These are phyloP conservation scores for Chaetomium tenue DNA, from an alignment of 495 filamentous ascomycete genomes.

Conservation along the genomic window DNA sequence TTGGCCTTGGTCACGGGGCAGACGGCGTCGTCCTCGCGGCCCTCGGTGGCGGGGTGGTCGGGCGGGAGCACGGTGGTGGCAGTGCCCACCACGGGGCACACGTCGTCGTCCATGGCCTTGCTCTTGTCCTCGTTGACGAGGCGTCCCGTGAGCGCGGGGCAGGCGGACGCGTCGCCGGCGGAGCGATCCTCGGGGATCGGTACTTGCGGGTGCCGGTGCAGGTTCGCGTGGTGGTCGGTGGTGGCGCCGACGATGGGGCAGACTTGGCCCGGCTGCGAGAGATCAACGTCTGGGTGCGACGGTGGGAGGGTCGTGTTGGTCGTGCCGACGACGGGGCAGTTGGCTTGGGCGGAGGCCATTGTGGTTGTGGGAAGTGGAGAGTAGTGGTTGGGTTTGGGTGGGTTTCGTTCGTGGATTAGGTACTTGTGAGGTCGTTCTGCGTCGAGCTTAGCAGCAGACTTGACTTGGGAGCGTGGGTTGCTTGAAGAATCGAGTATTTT, in stretches of 20 bases:
- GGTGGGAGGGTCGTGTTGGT: conserved; percentile 47
- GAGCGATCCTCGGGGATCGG: conserved; percentile 32
- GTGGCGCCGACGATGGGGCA: conserved; percentile 48
- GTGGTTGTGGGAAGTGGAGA: background rate
- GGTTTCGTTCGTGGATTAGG: background rate
- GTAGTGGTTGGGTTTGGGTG: background rate
- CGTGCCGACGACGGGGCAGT: conserved; percentile 46
- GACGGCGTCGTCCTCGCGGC: conserved; percentile 42
- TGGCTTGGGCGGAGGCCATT: conserved; percentile 24
- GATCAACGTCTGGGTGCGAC: conserved; percentile 44
- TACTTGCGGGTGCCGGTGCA: conserved; percentile 46
- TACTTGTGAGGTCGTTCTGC: background rate
- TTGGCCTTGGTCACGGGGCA: conserved; percentile 53
- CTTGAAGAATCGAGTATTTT: background rate
- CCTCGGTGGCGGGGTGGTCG: conserved; percentile 45
- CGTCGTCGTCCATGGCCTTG: conserved; percentile 47
- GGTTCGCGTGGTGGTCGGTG: conserved; percentile 46
- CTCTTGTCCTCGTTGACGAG: conserved; percentile 45
- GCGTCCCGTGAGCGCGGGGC: conserved; percentile 39
- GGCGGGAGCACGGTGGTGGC: conserved; percentile 48
- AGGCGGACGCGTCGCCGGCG: conserved; percentile 44
- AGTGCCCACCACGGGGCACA: conserved; percentile 49
- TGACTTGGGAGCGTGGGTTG: background rate
- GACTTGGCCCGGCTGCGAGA: conserved; percentile 43
- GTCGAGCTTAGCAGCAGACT: background rate